Percentiles rank a stretch among this genome's conserved stretches.
These are phyloP conservation scores for Kuraishia capsulata DNA, from an alignment of 805 yeast genomes.

Conservation along the genomic window DNA sequence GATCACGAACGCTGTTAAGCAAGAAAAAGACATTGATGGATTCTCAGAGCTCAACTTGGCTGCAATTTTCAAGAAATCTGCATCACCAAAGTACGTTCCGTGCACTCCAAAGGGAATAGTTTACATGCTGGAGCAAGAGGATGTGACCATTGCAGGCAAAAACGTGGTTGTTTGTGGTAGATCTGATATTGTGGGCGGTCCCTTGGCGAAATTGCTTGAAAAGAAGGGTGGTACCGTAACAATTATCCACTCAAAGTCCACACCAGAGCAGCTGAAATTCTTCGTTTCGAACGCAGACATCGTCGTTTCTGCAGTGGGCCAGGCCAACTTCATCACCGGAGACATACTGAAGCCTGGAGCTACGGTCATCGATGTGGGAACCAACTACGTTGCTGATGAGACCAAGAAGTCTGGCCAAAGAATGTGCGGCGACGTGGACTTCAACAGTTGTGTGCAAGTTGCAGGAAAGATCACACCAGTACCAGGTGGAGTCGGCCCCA, in stretches of 20 bases:
- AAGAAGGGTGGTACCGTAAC: conserved; percentile 73
- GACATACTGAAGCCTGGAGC: conserved; percentile 83
- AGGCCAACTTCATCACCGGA: conserved; percentile 75
- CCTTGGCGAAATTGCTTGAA: conserved; percentile 62
- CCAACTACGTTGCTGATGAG: conserved; percentile 75
- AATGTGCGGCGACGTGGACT: conserved; percentile 95
- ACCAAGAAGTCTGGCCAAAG: conserved; percentile 68
- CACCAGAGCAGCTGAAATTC: conserved; percentile 35
- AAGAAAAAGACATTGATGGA: conserved; percentile 76
- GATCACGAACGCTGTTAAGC: conserved; percentile 57
- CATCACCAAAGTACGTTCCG: conserved; percentile 63
- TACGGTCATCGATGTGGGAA: conserved; percentile 90
- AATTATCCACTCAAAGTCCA: conserved; percentile 59
- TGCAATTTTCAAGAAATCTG: conserved; percentile 66
- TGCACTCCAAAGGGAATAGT: conserved; percentile 82
- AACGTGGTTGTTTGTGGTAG: conserved; percentile 81
- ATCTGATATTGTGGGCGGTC: conserved; percentile 81
- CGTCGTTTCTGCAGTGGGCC: conserved; percentile 87
- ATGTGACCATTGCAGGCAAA: conserved; percentile 49
- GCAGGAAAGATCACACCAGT: conserved; percentile 86
- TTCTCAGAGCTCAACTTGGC: conserved; percentile 74
- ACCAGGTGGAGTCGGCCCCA: conserved; percentile 99
- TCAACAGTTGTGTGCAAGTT: conserved; percentile 47
- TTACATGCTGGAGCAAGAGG: conserved; percentile 48
- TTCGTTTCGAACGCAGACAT: conserved; percentile 66